Base-by-base conservation (phyloP, 441 rosid genomes). In the Pelargonium australe region DNA sequence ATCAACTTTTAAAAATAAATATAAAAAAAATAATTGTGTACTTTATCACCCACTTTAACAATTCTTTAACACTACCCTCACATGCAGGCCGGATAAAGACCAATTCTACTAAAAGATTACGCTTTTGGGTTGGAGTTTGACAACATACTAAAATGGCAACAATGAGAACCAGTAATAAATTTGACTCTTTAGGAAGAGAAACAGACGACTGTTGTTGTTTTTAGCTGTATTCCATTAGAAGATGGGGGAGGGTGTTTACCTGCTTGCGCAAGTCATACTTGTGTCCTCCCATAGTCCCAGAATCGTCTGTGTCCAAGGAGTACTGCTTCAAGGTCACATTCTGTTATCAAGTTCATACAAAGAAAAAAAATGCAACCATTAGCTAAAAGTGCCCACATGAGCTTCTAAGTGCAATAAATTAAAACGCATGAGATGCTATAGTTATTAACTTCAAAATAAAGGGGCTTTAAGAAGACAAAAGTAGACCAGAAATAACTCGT, bases 251-350 rank as follows among this genome's bases (percentile, higher is more conserved):
- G 51, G 14, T 17, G 61, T 63, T 44, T 77, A 86, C 93, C 87
- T 64, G 90, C 74, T 83, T 88, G 14, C 86, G 89, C 80, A 83
- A 75, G 62, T 77, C 85, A 75, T 87, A 79, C 67, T 79, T 85
- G 57, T 68, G 83, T 19, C 74, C 77, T 45, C 75, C 85, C 14
- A 53, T 72, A 5, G 73, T 77, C 61, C 72, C 79, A 43, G 67
- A 72, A 64, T 77, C 72, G 28, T 65, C 67, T 23, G 66, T 57
- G 51, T 61, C 80, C 63, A 62, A 71, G 34, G 82, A 73, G 44
- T 78, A 72, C 63, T 77, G 78, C 78, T 78, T 84, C 78, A 81
- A 31, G 61, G 84, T 81, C 61, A 79, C 73, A 73, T 65, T 83
- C 97, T 91, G 86, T 68, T 71, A 16, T 63, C 62, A 66, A 64